Conservation (phyloP, 2,329 filamentous ascomycete genomes). For the Trichoderma sp. region DNA sequence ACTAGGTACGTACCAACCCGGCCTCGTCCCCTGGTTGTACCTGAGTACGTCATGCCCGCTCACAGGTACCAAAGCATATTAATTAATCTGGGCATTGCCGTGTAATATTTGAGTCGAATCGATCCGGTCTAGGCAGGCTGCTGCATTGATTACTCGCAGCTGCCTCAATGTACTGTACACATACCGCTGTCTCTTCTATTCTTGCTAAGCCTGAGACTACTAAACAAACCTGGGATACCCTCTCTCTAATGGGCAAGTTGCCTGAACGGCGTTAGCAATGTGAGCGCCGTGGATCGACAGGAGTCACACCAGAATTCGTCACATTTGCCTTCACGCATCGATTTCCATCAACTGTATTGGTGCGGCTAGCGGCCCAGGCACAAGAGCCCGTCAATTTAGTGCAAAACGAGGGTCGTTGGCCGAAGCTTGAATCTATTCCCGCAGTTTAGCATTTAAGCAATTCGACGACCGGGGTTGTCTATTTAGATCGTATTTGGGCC, state of each 20-base stretch:
- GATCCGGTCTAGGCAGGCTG: not conserved
- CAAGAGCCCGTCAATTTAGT: not conserved
- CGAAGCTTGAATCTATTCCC: not conserved
- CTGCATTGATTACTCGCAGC: slow-evolving; percentile 9
- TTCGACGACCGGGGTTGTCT: not conserved
- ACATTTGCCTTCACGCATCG: not conserved
- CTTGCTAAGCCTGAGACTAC: too few species aligned
- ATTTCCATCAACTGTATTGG: not conserved
- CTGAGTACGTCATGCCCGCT: slow-evolving; percentile 4
- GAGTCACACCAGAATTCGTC: slow-evolving; percentile 4
- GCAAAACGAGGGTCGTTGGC: not conserved
- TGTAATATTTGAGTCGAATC: not conserved
- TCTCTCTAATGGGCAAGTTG: not conserved
- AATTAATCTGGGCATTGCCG: not conserved
- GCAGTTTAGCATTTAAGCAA: not conserved
- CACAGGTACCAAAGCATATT: slow-evolving; percentile 15
- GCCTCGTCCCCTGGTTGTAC: not conserved
- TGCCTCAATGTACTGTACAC: not conserved
- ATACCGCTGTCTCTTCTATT: not conserved
- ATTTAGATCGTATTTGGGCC: not conserved
- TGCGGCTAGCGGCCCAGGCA: not conserved
- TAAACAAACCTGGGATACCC: too few species aligned
- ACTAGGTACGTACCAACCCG: not conserved
- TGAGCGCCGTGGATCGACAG: slow-evolving; percentile 4
- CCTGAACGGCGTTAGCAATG: not conserved